Conservation (phyloP, 2,329 filamentous ascomycete genomes). For the Geoglossum cookeanum region DNA sequence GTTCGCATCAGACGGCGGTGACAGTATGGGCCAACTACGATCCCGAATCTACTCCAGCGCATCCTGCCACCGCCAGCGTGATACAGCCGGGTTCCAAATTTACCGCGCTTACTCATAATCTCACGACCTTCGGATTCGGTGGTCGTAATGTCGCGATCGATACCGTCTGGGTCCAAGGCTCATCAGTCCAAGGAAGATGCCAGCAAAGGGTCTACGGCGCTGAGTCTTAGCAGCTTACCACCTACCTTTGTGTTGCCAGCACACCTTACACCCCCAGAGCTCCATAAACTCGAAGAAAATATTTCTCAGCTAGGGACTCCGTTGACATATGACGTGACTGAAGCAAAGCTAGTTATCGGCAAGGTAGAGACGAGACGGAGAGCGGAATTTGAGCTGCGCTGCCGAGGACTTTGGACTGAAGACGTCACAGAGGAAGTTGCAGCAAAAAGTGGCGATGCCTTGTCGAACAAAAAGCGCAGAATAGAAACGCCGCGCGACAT, state of each 20-base stretch:
- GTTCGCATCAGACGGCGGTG: background rate
- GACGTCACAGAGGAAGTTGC: slow-evolving; percentile 20
- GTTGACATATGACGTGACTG: slow-evolving; percentile 50
- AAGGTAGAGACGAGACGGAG: slow-evolving; percentile 50
- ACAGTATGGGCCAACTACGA: background rate
- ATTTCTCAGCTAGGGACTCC: slow-evolving; percentile 35
- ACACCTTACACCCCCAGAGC: slow-evolving; percentile 43
- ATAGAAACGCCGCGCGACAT: background rate
- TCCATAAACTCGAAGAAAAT: slow-evolving; percentile 43
- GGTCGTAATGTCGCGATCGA: background rate
- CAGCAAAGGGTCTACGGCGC: background rate
- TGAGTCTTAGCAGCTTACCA: slow-evolving; percentile 30
- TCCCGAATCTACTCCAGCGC: background rate
- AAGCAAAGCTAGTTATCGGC: slow-evolving; percentile 57
- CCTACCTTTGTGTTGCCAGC: slow-evolving; percentile 55
- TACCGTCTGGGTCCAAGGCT: background rate
- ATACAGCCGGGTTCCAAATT: background rate
- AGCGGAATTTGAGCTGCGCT: slow-evolving; percentile 58
- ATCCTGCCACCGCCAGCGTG: background rate
- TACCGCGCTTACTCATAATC: no score
- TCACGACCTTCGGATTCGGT: background rate
- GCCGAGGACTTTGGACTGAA: slow-evolving; percentile 40
- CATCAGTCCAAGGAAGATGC: background rate
- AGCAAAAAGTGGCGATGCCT: background rate
- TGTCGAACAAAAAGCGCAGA: background rate